Percentiles rank a stretch among this genome's conserved stretches.
Evolutionary conservation across 2,329 filamentous ascomycete genomes (phyloP).

Genomic region (Capronia americana): DNA sequence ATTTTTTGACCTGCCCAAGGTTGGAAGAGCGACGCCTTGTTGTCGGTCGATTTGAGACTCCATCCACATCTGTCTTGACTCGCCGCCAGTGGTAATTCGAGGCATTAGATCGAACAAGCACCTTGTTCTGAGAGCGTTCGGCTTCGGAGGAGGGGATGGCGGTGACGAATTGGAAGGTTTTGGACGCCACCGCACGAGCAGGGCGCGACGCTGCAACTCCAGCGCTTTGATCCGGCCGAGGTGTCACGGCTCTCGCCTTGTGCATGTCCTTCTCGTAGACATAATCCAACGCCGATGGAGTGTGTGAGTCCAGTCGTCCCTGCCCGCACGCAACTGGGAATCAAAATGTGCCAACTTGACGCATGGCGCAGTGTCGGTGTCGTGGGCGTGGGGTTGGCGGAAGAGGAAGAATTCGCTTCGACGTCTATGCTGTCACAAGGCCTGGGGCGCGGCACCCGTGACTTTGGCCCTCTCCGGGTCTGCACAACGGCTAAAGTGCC

Average conservation of each 20-base stretch:
- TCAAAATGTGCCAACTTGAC: neutral
- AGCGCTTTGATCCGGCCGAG: slow-evolving; percentile 29
- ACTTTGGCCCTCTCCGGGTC: neutral
- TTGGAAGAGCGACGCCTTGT: slow-evolving; percentile 20
- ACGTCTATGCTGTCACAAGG: neutral
- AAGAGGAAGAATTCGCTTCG: slow-evolving; percentile 3
- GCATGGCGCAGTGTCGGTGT: neutral
- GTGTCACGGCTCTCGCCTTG: slow-evolving; percentile 35
- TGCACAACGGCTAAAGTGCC: neutral
- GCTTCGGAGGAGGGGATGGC: slow-evolving; percentile 33
- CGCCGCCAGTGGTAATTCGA: slow-evolving; percentile 42
- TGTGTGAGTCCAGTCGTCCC: neutral
- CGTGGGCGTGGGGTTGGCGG: slow-evolving; percentile 1
- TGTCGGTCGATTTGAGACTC: slow-evolving; percentile 12
- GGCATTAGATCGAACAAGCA: slow-evolving; percentile 41
- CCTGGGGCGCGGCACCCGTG: slow-evolving; percentile 1
- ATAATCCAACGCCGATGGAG: slow-evolving; percentile 20
- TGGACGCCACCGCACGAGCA: slow-evolving; percentile 15
- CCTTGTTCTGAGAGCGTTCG: slow-evolving; percentile 35
- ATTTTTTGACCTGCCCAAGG: slow-evolving; percentile 12
- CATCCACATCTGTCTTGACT: slow-evolving; percentile 26
- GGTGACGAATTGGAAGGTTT: slow-evolving; percentile 36
- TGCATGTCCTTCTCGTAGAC: slow-evolving; percentile 36
- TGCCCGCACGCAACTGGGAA: neutral
- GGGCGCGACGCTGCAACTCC: slow-evolving; percentile 28